These are phyloP conservation scores for Schizothecium vesticola DNA, from an alignment of 495 filamentous ascomycete genomes.

Conservation along the genomic window DNA sequence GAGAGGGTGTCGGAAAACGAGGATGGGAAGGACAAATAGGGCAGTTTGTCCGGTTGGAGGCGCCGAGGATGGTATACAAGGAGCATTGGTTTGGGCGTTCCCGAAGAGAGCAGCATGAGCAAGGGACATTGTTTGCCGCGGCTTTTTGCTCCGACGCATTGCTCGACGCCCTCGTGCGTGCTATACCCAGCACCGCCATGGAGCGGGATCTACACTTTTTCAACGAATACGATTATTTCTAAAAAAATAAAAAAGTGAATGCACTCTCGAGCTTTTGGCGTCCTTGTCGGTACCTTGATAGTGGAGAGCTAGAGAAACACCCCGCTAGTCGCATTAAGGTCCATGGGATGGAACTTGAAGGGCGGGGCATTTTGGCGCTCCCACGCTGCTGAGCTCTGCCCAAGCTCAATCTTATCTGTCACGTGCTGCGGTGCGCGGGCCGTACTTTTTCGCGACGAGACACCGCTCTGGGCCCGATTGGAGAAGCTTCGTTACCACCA, in stretches of 20 bases:
- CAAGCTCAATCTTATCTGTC: neutral
- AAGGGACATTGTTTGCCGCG: neutral
- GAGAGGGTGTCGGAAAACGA: constrained; percentile 54
- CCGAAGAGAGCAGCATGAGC: neutral
- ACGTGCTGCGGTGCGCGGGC: neutral
- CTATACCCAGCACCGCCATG: neutral
- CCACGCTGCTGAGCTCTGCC: neutral
- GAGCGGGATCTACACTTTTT: neutral
- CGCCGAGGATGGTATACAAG: neutral
- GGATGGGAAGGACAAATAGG: constrained; percentile 47
- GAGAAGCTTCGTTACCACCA: constrained; percentile 2
- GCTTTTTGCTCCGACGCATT: neutral
- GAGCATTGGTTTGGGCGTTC: neutral
- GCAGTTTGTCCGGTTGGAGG: neutral
- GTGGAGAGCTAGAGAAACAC: neutral
- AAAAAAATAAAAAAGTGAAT: neutral
- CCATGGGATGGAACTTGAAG: too few relatives aligned
- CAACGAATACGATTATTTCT: neutral
- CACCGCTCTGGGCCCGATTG: neutral
- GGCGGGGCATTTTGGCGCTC: neutral
- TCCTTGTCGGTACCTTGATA: neutral
- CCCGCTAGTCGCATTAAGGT: neutral
- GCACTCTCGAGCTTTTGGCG: neutral
- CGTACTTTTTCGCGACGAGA: neutral
- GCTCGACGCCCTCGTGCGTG: neutral